Evolutionary conservation across 2,329 filamentous ascomycete genomes (phyloP), one percentile per base, ranked within the genome.

Genomic region (Alternaria ethzedia): DNA sequence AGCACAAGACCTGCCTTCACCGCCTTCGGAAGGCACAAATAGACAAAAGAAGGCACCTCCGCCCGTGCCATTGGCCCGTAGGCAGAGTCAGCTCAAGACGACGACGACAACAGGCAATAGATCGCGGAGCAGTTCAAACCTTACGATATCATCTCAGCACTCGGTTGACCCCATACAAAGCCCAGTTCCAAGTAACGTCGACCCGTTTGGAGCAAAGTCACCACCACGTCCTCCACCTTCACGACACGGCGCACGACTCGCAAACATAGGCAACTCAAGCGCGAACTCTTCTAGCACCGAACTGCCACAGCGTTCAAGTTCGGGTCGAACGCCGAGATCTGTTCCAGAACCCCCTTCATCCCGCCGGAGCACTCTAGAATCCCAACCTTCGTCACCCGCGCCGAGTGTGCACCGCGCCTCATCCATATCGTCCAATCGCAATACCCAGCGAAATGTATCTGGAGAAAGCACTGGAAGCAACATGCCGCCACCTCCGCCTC

Each of bases 101-200:
- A 71, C 76, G 3, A 72, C 68, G 4, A 57, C 63, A 1, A 67
- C 66, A 11, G 59, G 55, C 28, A 77, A 67, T 36, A 64, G 77
- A 51, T 77, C 76, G 21, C 73, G 79, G 17, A 79, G 78, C 69
- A 80, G 75, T 59, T 80, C 78, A 7, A 71, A 69, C 2, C 66
- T 79, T 17, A 80, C 78, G 7, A 67, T 76, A 44, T 77, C 76
- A n/a, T 80, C 78, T 12, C 76, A 79, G 61, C 70, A 75, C 32
- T 78, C 77, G 1, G 61, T 69, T 25, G 78, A 79, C 5, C 62
- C 71, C 2, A 23, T 68, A n/a, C 61, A 66, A 20, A 76, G 61
- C 43, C 70, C 70, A n/a, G 58, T 47, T 25, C 36, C 65, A 2
- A 58, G 32, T 17, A 66, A 55, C 54, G 65, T 71, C 49, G 67